Evolutionary conservation across 2,329 filamentous ascomycete genomes (phyloP), one percentile per base, ranked within the genome.

Genomic region (Berkeleyomyces rouxiae): DNA sequence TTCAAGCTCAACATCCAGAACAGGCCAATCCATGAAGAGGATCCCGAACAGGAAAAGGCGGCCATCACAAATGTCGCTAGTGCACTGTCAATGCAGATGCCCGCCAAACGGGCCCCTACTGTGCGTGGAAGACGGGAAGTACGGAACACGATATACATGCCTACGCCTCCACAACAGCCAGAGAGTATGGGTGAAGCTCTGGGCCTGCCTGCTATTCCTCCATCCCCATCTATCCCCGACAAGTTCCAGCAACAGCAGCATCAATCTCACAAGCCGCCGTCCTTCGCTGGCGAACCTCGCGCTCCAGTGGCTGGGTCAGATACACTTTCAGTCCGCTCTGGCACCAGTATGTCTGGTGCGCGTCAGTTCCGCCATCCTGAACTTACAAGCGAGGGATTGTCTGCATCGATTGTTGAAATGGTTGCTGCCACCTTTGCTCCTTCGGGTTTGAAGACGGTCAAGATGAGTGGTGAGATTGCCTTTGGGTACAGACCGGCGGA

Each of bases 71-170:
- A 81, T 68, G 84, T 93, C 58, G 84, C 85, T 39, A 89, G 85
- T 68, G 87, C 85, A 1, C 75, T 95, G 44, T 84, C 85, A 63
- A 74, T 79, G 69, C 78, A 83, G 36, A 80, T 84, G 63, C 83
- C 90, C 23, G 81, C 82, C 63, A 82, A 87, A 36, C 87, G 84
- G 69, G 76, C 82, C 11, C 86, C 88, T 55, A 96, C 90, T 11
- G 77, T 95, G 13, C 83, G 93, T 67, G 93, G 93, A 60, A 86
- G 93, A 65, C 82, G 93, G 70, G 92, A 97, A 71, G 89, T 95
- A 66, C 83, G 92, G 64, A 95, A 95, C 73, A 96, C 91, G 1
- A 85, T 96, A 62, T 92, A 93, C 70, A 79, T 91, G 66, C 86
- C 88, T 7, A 71, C 74, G 67, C 71, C 6, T 69, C 70, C 39